These are phyloP conservation scores for Golubevia sp. DNA, from an alignment of 1,284 basidiomycete genomes.

Conservation along the genomic window DNA sequence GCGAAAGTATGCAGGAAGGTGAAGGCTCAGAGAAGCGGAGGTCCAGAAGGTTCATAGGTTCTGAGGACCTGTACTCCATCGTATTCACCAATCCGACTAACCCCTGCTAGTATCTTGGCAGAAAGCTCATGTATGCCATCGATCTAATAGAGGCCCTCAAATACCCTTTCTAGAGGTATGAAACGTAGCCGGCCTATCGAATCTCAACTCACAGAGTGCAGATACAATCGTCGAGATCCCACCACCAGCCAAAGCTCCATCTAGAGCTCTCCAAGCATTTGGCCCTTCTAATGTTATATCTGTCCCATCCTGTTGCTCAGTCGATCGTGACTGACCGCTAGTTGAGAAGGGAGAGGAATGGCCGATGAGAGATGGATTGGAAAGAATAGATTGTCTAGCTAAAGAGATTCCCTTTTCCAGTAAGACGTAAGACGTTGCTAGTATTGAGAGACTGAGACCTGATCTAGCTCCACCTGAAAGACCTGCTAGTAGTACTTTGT, in stretches of 20 bases:
- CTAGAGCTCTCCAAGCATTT: conserved; percentile 41
- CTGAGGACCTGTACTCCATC: no score
- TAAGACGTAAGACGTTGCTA: conserved; percentile 40
- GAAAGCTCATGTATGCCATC: no score
- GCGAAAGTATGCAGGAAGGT: no score
- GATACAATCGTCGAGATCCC: conserved; percentile 23
- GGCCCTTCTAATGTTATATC: background rate
- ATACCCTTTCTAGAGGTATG: no score
- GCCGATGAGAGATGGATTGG: background rate
- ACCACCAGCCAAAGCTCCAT: conserved; percentile 34
- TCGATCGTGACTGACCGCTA: conserved; percentile 15
- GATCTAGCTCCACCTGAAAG: conserved; percentile 34
- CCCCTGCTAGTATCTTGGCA: no score
- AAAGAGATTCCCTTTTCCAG: conserved; percentile 22
- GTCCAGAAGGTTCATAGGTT: no score
- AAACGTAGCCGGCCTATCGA: no score
- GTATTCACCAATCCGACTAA: no score
- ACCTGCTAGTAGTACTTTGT: conserved; percentile 46
- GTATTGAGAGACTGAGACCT: conserved; percentile 29
- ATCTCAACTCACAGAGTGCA: conserved; percentile 23
- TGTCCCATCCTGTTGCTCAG: conserved; percentile 6
- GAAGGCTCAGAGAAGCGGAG: no score
- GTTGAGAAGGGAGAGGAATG: background rate
- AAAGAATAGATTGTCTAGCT: background rate
- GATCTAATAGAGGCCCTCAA: no score